phyloP scores from a whole-genome alignment of 140 eudicot genomes.

The Stevia rebaudiana region DNA sequence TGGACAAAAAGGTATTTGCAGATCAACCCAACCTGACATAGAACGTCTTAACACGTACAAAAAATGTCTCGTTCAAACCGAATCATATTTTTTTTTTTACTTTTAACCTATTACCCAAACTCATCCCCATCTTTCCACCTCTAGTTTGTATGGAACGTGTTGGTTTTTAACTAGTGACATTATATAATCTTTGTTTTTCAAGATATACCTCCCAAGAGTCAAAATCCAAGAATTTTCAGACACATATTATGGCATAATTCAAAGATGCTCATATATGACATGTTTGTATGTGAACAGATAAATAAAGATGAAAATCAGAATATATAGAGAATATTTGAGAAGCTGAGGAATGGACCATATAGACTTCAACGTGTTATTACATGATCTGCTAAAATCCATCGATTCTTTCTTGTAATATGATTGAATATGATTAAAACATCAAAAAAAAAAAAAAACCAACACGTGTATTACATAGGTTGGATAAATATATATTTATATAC shows the following conservation, averaged over 20 bases:
- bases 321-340: slow-evolving; percentile 33
- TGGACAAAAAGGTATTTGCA: neutral
- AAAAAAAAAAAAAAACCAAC: neutral
- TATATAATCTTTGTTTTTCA: slow-evolving; percentile 4
- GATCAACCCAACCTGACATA: neutral
- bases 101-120: too few relatives aligned
- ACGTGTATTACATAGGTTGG: too few relatives aligned
- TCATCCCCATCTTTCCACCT: neutral
- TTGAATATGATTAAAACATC: slow-evolving; percentile 22
- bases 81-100: too few relatives aligned
- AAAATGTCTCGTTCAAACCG: neutral
- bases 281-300: slow-evolving; percentile 20
- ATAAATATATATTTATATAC: too few relatives aligned
- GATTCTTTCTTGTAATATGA: slow-evolving; percentile 27
- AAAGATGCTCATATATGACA: slow-evolving; percentile 6
- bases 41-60: neutral
- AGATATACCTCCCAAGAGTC: slow-evolving; percentile 2
- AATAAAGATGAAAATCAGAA: slow-evolving; percentile 25
- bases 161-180: neutral
- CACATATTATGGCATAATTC: slow-evolving; percentile 10
- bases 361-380: slow-evolving; percentile 25
- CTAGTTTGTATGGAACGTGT: neutral
- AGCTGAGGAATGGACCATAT: slow-evolving; percentile 31
- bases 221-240: neutral
- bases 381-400: slow-evolving; percentile 14